A percentile compares a stretch with the other conserved stretches of the same genome.
Conservation (phyloP, 345 rosid genomes). For the Populus pruinosa region DNA sequence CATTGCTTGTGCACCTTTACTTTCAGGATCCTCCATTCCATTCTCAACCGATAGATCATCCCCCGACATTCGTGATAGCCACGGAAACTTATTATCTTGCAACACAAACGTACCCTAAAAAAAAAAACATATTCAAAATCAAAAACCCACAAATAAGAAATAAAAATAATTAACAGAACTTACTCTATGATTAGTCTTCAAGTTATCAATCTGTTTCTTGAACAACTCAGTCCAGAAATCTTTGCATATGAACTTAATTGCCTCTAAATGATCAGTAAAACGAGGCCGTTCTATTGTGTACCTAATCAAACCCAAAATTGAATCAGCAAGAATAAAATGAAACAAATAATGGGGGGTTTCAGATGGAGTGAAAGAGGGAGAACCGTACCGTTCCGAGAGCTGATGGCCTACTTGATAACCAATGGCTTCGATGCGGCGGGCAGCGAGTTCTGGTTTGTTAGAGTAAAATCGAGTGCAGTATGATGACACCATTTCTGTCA, state of each 20-base stretch:
- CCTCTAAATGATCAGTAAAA: constrained; percentile 86
- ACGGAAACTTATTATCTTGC: constrained; percentile 90
- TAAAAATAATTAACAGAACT: neutral
- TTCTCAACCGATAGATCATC: constrained; percentile 62
- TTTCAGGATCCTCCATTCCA: constrained; percentile 58
- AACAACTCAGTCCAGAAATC: constrained; percentile 97
- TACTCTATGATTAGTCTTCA: constrained; percentile 96
- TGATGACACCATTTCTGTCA: constrained; percentile 84
- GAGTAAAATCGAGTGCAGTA: constrained; percentile 79
- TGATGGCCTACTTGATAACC: constrained; percentile 99
- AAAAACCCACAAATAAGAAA: neutral
- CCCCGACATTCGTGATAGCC: constrained; percentile 72
- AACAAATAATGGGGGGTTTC: neutral
- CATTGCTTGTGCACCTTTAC: constrained; percentile 63
- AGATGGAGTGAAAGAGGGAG: neutral
- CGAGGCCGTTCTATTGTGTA: constrained; percentile 95
- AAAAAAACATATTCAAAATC: neutral
- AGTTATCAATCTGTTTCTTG: constrained; percentile 96
- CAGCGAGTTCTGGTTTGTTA: constrained; percentile 94
- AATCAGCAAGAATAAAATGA: neutral
- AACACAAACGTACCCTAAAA: constrained; percentile 91
- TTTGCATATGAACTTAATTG: constrained; percentile 97
- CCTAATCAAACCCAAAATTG: constrained; percentile 30
- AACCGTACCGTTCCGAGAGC: constrained; percentile 82
- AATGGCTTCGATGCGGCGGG: constrained; percentile 95